Percentiles rank a stretch among this genome's conserved stretches.
Conservation (phyloP, 1,284 basidiomycete species). For the Pseudomicrostroma phylloplanum region DNA sequence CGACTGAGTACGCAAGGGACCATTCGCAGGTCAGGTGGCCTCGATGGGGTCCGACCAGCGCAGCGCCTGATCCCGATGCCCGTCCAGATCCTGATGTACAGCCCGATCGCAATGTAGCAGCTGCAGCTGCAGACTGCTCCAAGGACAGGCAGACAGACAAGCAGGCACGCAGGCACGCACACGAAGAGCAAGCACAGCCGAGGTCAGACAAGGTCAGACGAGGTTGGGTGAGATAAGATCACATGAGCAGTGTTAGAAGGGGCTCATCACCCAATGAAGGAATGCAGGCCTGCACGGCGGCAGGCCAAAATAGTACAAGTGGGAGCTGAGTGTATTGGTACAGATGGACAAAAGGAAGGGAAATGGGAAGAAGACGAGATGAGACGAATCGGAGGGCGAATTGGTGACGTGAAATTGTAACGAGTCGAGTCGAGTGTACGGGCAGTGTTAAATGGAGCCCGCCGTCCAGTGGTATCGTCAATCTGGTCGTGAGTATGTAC, state of each 20-base stretch:
- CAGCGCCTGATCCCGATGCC: no score
- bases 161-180: no score
- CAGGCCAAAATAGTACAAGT: not conserved
- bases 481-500: not conserved
- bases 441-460: slow-evolving; percentile 2
- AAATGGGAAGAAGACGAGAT: not conserved
- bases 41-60: no score
- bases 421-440: not conserved
- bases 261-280: not conserved
- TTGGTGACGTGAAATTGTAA: not conserved
- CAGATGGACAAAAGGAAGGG: not conserved
- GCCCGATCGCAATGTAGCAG: no score
- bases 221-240: no score
- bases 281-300: not conserved
- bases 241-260: slow-evolving; percentile 1
- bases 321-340: not conserved
- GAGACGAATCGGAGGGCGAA: not conserved
- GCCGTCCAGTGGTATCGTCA: not conserved
- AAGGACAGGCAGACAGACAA: no score
- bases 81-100: no score
- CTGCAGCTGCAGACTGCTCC: no score
- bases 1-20: no score
- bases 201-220: no score
- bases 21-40: no score
- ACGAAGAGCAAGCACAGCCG: no score